Evolutionary conservation across 768 basidiomycete species (phyloP).

Genomic region (Pilatotrama ljubarskyi): DNA sequence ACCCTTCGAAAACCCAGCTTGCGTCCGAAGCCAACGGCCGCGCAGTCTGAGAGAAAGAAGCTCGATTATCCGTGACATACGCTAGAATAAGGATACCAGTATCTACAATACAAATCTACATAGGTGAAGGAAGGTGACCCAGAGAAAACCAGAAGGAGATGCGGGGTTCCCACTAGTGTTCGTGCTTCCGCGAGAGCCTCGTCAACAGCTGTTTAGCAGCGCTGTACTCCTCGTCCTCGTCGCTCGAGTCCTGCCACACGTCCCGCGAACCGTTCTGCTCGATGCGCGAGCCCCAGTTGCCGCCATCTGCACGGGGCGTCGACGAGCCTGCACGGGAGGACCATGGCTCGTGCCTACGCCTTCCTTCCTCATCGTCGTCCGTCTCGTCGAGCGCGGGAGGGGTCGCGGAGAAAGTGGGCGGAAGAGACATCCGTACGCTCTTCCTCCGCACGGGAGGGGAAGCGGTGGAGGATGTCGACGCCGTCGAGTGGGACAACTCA

Average conservation of each 20-base stretch:
- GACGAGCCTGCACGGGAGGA: constrained; percentile 11
- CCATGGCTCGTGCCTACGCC: constrained; percentile 25
- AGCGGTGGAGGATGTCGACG: constrained; percentile 30
- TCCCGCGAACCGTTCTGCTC: constrained; percentile 32
- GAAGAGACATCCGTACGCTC: constrained; percentile 76
- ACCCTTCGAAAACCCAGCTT: too few relatives aligned
- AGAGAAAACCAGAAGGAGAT: neutral
- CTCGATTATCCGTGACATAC: neutral
- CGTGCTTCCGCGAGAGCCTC: constrained; percentile 40
- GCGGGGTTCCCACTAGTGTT: neutral
- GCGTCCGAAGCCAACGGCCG: too few relatives aligned
- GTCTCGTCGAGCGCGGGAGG: constrained; percentile 56
- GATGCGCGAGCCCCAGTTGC: constrained; percentile 24
- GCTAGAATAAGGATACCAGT: constrained; percentile 11
- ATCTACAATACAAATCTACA: constrained; percentile 5
- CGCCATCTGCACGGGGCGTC: constrained; percentile 18
- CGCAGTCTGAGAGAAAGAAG: neutral
- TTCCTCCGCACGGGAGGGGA: constrained; percentile 46
- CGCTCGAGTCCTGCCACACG: constrained; percentile 75
- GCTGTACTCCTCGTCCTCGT: constrained; percentile 64
- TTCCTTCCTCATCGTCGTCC: constrained; percentile 44
- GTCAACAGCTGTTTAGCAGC: constrained; percentile 56
- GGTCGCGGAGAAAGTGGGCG: constrained; percentile 73
- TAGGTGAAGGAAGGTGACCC: neutral
- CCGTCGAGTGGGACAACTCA: constrained; percentile 32